Base-by-base conservation (phyloP, 306 rosid species). In the Lupinus albus region DNA sequence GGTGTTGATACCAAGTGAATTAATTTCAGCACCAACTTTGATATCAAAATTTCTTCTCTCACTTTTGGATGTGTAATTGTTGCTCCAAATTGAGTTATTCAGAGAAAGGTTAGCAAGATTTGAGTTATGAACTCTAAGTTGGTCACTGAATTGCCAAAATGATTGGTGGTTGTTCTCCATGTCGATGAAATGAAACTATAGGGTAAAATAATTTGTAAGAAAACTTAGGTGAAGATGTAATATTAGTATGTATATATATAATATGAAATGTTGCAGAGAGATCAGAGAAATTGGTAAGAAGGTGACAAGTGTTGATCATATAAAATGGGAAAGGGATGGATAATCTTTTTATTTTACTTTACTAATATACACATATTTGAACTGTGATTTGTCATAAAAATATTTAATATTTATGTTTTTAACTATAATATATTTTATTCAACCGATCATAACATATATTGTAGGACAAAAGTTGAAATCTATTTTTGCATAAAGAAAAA, bases 21-120 rank as follows among this genome's bases (percentile, higher is more conserved):
- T 80, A 54, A 92, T 77, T 30, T 84, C 88, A n/a, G 89, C 99
- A 8, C 97, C 97, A 1, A 94, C 95, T 70, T 89, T 87, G 62
- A 86, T 59, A 45, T 94, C 99, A 56, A 94, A 94, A 52, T 82
- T 88, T 57, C 59, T 80, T 35, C 89, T 76, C 7, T 84, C 81
- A 59, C 82, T 84, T 67, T 83, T 85, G 44, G 80, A 69, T 3
- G 39, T 64, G 51, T 77, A 84, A 11, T 83, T 84, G 80, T 48
- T 84, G 78, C 99, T 75, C 99, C 99, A 94, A 46, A 94, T 94
- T 1, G 99, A 94, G 67, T 94, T 97, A 42, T 93, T 93, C 33
- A 86, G 54, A 2, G 96, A 90, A 0, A 93, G 80, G 6, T 83
- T 85, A 1, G 89, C 87, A 15, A 93, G 64, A 41, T 64, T 84